Base-by-base conservation (phyloP, 352 stramenopile species). In the Globisporangium nodosum region DNA sequence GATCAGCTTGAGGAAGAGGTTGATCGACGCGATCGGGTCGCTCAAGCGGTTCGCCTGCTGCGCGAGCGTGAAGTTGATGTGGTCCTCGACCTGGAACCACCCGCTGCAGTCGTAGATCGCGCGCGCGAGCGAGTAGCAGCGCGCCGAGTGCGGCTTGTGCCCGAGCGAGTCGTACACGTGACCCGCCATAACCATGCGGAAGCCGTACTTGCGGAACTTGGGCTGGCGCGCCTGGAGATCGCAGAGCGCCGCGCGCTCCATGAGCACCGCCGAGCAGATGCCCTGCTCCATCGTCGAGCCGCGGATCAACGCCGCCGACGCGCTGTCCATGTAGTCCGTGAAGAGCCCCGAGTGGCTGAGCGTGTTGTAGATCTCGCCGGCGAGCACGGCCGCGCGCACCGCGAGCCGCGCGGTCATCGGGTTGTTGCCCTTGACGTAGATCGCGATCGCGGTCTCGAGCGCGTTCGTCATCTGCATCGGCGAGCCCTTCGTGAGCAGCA, bases 141-240 rank as follows among this genome's bases (percentile, higher is more conserved):
- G 83, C 27, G 87, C 82, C 0, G 85, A 88, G 64, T 96, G 87
- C 24, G 79, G 66, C 5, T 75, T 70, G 60, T 92, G 79, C 0
- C 79, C 81, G 13, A 91, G 55, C 2, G 81, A 87, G 42, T 88
- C 73, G 64, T 93, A 96, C 5, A 92, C 73, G 42, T 94, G 84
- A 24, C 87, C 84, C 24, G 87, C 87, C 78, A 96, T 95, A 45
- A 96, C 82, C 85, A 96, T 91, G 56, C 86, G 77, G 57, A 96
- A 96, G 3, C 85, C 87, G 57, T 88, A 94, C 53, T 96, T 96
- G 59, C 87, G 84, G 52, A 92, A 93, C 52, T 90, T 93, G 1
- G 85, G 75, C 18, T 72, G 64, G 33, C 81, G 71, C 9, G 78
- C 71, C 39, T 85, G 83, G 5, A 92, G 58, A 66, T 94, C 84